Base-by-base conservation (phyloP, 495 filamentous ascomycete species). In the Annulohypoxylon moriforme region DNA sequence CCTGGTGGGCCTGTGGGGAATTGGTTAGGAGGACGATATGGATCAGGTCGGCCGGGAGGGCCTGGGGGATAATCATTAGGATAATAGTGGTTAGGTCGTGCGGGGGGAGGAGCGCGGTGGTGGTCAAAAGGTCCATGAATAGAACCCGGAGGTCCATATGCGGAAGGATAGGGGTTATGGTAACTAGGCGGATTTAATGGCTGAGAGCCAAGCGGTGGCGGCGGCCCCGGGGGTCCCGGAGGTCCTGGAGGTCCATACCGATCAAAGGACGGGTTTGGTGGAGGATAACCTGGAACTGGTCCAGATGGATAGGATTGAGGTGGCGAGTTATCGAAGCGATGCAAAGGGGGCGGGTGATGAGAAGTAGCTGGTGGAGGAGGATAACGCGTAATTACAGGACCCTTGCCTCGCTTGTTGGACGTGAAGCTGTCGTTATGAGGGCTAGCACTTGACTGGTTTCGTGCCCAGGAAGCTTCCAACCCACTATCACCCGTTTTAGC, bases 331-430 rank as follows among this genome's bases (percentile, higher is more conserved):
- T 74, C 71, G 13, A 61, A 65, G 61, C 47, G 69, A 29, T 72
- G 44, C 20, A 76, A 60, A 46, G 74, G 70, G 66, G 62, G 53
- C 38, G 31, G 25, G 67, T 67, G 71, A 59, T 72, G 65, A 69
- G 55, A 67, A 69, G 71, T 13, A 44, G 57, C 27, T 67, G 80
- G 58, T 14, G 80, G 82, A 22, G 62, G 71, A 42, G 79, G 78
- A 36, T 84, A 83, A 25, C 79, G 80, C 16, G 81, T 83, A 36
- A 84, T 79, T 24, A 83, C 74, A 13, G 82, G 78, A 2, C 81
- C 80, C 60, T 80, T 83, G 7, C 62, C 47, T 65, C 76, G 65
- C 64, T 77, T 81, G 8, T 76, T 75, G 11, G 74, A 66, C 25
- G 71, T 50, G 5, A 75, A 56, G 42, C 52, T 63, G 42, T 76